Percentiles rank a stretch among this genome's conserved stretches.
These are phyloP conservation scores for Aspergillus sp. DNA, from an alignment of 2,329 filamentous ascomycete species.

Conservation along the genomic window DNA sequence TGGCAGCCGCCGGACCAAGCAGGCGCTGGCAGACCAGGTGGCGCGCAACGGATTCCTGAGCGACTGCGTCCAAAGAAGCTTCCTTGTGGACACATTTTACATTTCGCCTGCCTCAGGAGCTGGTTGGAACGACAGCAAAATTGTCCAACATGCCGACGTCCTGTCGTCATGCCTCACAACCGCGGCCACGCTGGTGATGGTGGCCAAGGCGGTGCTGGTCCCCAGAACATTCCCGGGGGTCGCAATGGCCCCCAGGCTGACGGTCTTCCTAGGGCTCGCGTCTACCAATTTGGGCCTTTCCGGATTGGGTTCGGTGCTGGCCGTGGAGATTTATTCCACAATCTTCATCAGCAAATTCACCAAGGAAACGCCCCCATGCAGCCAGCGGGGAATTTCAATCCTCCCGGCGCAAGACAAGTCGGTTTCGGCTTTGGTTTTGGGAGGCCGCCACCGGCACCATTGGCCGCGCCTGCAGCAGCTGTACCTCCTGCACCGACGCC, in stretches of 20 bases:
- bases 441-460: slow-evolving; percentile 18
- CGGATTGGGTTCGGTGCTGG: slow-evolving; percentile 61
- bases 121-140: slow-evolving; percentile 97
- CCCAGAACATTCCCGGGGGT: slow-evolving; percentile 23
- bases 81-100: slow-evolving; percentile 89
- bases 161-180: slow-evolving; percentile 50
- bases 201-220: slow-evolving; percentile 17
- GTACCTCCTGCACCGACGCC: slow-evolving; percentile 8
- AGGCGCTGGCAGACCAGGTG: slow-evolving; percentile 23
- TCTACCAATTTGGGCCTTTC: slow-evolving; percentile 67
- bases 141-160: slow-evolving; percentile 84
- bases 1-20: slow-evolving; percentile 53
- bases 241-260: slow-evolving; percentile 31
- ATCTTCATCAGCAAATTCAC: slow-evolving; percentile 56
- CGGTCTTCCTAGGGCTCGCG: slow-evolving; percentile 44
- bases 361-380: slow-evolving; percentile 41
- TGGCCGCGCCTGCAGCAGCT: not conserved
- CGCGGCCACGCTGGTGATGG: slow-evolving; percentile 23
- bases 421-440: slow-evolving; percentile 37
- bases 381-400: slow-evolving; percentile 23
- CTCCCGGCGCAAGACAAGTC: slow-evolving; percentile 29
- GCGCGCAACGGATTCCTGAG: slow-evolving; percentile 55
- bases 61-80: slow-evolving; percentile 87
- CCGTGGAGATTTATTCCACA: slow-evolving; percentile 53
- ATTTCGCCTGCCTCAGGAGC: slow-evolving; percentile 88